A percentile compares a stretch with the other conserved stretches of the same genome.
These are phyloP conservation scores for Oryza officinalis DNA, from an alignment of 176 grass and related monocot species.

Conservation along the genomic window DNA sequence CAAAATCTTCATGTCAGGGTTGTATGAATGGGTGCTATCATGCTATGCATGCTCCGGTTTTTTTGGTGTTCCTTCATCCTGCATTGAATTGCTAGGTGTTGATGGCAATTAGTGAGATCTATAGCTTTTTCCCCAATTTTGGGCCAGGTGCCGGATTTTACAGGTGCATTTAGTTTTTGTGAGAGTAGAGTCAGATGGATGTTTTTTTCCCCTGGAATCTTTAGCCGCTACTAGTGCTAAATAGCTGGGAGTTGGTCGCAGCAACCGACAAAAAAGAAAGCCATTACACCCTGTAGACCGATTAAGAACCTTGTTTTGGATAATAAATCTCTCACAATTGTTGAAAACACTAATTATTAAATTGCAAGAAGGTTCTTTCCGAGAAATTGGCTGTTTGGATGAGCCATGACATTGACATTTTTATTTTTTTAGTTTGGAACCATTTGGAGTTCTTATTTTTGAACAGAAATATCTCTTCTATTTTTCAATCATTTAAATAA, in stretches of 20 bases:
- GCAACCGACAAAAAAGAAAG: slow-evolving; percentile 27
- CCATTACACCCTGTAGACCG: neutral
- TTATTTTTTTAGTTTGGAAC: slow-evolving; percentile 23
- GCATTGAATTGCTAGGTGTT: slow-evolving; percentile 37
- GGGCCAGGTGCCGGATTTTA: slow-evolving; percentile 19
- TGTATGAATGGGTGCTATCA: neutral
- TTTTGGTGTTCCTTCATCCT: slow-evolving; percentile 19
- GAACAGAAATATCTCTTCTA: neutral
- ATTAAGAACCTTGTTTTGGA: slow-evolving; percentile 1
- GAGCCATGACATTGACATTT: slow-evolving; percentile 19
- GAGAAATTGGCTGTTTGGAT: slow-evolving; percentile 1
- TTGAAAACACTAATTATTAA: neutral
- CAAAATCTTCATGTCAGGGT: neutral
- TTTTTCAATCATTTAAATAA: neutral
- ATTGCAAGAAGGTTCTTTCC: slow-evolving; percentile 10
- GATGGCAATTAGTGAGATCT: neutral
- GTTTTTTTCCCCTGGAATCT: slow-evolving; percentile 13
- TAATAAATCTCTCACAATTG: slow-evolving; percentile 6
- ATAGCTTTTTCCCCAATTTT: slow-evolving; percentile 13
- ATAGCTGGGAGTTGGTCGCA: slow-evolving; percentile 8
- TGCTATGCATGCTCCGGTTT: slow-evolving; percentile 7
- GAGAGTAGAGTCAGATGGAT: neutral
- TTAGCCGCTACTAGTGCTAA: neutral
- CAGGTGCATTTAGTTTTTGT: slow-evolving; percentile 4
- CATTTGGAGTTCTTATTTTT: neutral